phyloP scores from a whole-genome alignment of 2,329 filamentous ascomycete species.

The Elsinoe arachidis region DNA sequence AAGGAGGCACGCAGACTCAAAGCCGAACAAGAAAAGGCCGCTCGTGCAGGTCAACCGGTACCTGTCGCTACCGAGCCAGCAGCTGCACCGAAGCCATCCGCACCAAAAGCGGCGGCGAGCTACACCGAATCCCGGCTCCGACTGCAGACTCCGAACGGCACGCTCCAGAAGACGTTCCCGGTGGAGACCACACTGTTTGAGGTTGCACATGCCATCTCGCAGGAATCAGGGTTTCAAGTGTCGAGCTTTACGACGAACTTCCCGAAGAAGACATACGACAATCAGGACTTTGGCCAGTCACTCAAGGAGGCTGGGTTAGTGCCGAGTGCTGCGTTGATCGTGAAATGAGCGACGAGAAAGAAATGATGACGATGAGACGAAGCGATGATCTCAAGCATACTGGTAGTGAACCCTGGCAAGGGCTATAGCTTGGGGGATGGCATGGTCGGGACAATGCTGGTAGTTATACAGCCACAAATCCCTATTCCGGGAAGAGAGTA shows the following conservation, averaged over 20 bases:
- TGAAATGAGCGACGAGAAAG: conserved; percentile 36
- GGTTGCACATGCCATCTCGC: conserved; percentile 65
- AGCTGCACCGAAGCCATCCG: conserved; percentile 39
- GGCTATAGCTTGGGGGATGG: background rate
- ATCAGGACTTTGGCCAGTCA: conserved; percentile 73
- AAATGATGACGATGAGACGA: background rate
- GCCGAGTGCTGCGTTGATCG: conserved; percentile 81
- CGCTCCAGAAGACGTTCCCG: conserved; percentile 76
- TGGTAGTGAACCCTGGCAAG: no score
- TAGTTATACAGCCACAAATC: no score
- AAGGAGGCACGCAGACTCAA: conserved; percentile 82
- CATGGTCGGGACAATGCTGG: no score
- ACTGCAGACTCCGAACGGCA: conserved; percentile 67
- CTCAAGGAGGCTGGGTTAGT: conserved; percentile 85
- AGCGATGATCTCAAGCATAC: background rate
- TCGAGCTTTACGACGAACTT: conserved; percentile 78
- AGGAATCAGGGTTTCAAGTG: conserved; percentile 62
- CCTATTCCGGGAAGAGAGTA: no score
- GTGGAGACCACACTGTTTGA: conserved; percentile 91
- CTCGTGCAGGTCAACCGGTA: conserved; percentile 26
- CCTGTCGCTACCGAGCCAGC: conserved; percentile 36
- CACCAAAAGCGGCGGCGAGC: conserved; percentile 56
- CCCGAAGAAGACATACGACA: conserved; percentile 68
- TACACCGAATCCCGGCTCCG: conserved; percentile 76
- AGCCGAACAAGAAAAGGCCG: conserved; percentile 73